Evolutionary conservation across 768 basidiomycete genomes (phyloP).

Genomic region (Amanita muscaria): DNA sequence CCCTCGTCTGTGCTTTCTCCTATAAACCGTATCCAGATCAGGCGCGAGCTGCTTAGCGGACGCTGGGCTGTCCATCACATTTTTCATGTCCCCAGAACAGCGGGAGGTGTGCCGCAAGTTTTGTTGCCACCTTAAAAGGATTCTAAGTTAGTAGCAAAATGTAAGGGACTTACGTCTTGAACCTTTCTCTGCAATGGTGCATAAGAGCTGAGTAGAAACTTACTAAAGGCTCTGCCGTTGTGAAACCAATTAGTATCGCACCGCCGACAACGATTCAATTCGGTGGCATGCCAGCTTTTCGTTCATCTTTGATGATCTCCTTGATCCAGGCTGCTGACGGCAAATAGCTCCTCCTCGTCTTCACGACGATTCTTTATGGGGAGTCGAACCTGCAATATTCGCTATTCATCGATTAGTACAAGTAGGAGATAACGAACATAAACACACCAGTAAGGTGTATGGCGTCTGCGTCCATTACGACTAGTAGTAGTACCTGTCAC

Average conservation of each 20-base stretch:
- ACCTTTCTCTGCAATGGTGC: constrained; percentile 47
- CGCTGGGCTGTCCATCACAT: constrained; percentile 39
- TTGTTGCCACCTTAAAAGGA: constrained; percentile 35
- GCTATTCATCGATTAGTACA: not conserved
- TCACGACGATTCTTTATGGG: constrained; percentile 33
- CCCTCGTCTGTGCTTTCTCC: constrained; percentile 10
- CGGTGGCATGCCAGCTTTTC: constrained; percentile 43
- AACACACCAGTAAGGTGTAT: constrained; percentile 43
- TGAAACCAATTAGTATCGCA: constrained; percentile 47
- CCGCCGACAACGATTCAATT: constrained; percentile 65
- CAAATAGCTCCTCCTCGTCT: constrained; percentile 48
- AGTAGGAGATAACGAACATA: not conserved
- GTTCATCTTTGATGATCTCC: constrained; percentile 50
- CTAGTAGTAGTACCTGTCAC: constrained; percentile 58
- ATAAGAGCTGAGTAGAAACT: constrained; percentile 61
- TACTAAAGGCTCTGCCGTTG: constrained; percentile 38
- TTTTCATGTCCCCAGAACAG: constrained; percentile 76
- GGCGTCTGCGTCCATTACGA: constrained; percentile 37
- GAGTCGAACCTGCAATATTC: constrained; percentile 46
- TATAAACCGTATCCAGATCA: constrained; percentile 33
- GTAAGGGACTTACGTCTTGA: constrained; percentile 31
- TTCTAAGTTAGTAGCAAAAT: not conserved
- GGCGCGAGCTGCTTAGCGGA: constrained; percentile 41
- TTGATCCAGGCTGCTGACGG: constrained; percentile 42
- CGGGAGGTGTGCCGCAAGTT: constrained; percentile 41